A percentile compares a stretch with the other conserved stretches of the same genome.
These are phyloP conservation scores for Chaetomium sp. DNA, from an alignment of 2,329 filamentous ascomycete genomes.

Conservation along the genomic window DNA sequence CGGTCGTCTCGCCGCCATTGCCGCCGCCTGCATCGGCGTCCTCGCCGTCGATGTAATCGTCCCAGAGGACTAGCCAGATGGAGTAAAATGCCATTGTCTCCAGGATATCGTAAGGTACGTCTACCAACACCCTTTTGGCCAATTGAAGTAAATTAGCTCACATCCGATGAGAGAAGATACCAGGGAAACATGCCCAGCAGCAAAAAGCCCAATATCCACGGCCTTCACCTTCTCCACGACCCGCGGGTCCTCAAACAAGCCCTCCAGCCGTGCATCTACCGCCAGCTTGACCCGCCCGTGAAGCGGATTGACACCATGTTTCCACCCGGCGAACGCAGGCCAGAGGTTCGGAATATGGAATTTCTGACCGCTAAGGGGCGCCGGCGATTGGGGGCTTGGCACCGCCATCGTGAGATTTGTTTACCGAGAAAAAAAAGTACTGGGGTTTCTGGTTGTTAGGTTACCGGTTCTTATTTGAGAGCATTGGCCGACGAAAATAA, in stretches of 20 bases:
- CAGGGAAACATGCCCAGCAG: conserved; percentile 1
- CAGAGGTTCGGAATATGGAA: conserved; percentile 13
- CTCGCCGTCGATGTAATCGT: conserved; percentile 18
- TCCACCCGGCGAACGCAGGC: conserved; percentile 11
- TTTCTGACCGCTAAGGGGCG: conserved; percentile 1
- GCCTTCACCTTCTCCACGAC: conserved; percentile 8
- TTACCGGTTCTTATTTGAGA: background rate
- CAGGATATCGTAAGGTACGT: conserved; percentile 6
- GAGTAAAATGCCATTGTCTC: conserved; percentile 12
- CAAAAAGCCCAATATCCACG: conserved; percentile 14
- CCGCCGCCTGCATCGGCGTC: background rate
- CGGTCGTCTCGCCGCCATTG: background rate
- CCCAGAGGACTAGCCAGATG: conserved; percentile 21
- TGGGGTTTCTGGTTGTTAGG: background rate
- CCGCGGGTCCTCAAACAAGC: conserved; percentile 2
- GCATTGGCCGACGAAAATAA: no score
- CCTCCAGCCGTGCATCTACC: conserved; percentile 7
- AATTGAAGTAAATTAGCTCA: background rate
- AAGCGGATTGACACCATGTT: conserved; percentile 12
- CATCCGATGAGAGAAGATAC: background rate
- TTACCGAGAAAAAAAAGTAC: no score
- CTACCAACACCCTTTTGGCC: conserved; percentile 9
- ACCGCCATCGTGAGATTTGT: no score
- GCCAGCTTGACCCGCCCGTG: conserved; percentile 3
- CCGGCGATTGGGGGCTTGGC: no score